Evolutionary conservation across 192 early-diverging fungal species (phyloP).

Genomic region (Linnemannia hyalina): DNA sequence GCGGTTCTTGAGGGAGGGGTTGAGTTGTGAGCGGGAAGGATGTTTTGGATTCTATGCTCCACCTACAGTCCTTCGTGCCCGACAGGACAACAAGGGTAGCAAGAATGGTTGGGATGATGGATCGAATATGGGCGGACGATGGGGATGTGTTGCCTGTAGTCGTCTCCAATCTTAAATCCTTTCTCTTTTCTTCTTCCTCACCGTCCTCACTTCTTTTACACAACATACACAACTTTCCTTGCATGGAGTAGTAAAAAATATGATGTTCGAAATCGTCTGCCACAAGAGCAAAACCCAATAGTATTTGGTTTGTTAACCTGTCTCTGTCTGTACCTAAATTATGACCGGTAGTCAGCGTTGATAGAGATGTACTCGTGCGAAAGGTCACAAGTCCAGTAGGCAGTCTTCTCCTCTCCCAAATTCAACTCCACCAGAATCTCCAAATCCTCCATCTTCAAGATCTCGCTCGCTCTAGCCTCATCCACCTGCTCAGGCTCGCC

Average conservation of each 20-base stretch:
- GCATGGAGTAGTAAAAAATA: background rate
- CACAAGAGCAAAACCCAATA: background rate
- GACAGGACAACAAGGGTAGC: background rate
- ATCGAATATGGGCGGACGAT: background rate
- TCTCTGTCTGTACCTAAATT: background rate
- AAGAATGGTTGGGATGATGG: background rate
- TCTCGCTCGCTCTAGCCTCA: conserved; percentile 84
- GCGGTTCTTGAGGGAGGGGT: conserved; percentile 19
- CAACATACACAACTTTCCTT: too few relatives aligned
- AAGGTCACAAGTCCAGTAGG: conserved; percentile 96
- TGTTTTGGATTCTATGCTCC: conserved; percentile 41
- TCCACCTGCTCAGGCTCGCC: conserved; percentile 89
- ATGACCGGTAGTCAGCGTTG: conserved; percentile 92
- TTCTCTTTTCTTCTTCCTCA: too few relatives aligned
- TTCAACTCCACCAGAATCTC: conserved; percentile 84
- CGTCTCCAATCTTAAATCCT: background rate
- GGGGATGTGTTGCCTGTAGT: conserved; percentile 22
- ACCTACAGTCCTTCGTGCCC: conserved; percentile 4
- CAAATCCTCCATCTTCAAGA: conserved; percentile 90
- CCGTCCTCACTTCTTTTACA: too few relatives aligned
- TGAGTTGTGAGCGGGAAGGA: conserved; percentile 5
- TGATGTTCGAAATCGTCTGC: too few relatives aligned
- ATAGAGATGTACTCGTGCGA: conserved; percentile 95
- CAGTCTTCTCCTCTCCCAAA: conserved; percentile 77
- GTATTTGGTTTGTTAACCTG: too few relatives aligned